These are phyloP conservation scores for Fusarium floridanum DNA, from an alignment of 2,329 filamentous ascomycete species.

Conservation along the genomic window DNA sequence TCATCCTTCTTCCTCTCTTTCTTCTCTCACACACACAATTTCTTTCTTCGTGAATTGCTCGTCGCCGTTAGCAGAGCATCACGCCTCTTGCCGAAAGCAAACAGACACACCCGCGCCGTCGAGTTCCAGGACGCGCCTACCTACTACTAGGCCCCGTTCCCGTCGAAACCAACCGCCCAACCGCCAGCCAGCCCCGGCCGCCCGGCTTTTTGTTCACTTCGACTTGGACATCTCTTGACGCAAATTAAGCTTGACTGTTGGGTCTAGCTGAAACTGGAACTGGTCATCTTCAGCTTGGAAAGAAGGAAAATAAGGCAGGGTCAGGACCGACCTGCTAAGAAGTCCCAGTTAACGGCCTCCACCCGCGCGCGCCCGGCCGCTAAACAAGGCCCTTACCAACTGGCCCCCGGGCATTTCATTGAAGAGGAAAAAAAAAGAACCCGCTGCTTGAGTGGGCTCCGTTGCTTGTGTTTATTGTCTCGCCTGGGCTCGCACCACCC, in stretches of 20 bases:
- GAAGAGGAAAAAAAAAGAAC: background rate
- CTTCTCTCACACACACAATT: background rate
- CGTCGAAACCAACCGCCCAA: background rate
- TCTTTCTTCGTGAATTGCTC: conserved; percentile 9
- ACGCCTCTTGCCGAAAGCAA: conserved; percentile 31
- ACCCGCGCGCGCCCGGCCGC: background rate
- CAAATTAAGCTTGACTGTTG: conserved; percentile 11
- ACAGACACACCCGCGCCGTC: conserved; percentile 21
- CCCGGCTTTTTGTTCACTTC: background rate
- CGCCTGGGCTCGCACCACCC: conserved; percentile 17
- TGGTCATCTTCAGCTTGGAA: conserved; percentile 1
- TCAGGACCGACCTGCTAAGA: background rate
- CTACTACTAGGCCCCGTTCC: conserved; percentile 21
- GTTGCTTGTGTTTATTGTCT: conserved; percentile 1
- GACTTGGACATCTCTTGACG: background rate
- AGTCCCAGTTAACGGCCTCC: conserved; percentile 1
- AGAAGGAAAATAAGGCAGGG: background rate
- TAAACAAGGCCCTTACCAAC: background rate
- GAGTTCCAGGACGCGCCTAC: background rate
- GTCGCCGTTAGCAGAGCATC: conserved; percentile 24
- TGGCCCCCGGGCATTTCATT: background rate
- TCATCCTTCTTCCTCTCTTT: background rate
- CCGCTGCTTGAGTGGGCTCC: background rate
- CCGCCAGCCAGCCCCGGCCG: background rate
- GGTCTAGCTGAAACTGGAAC: conserved; percentile 11